Evolutionary conservation across 208 protist genomes (phyloP).

Genomic region (Zelonia costaricensis): DNA sequence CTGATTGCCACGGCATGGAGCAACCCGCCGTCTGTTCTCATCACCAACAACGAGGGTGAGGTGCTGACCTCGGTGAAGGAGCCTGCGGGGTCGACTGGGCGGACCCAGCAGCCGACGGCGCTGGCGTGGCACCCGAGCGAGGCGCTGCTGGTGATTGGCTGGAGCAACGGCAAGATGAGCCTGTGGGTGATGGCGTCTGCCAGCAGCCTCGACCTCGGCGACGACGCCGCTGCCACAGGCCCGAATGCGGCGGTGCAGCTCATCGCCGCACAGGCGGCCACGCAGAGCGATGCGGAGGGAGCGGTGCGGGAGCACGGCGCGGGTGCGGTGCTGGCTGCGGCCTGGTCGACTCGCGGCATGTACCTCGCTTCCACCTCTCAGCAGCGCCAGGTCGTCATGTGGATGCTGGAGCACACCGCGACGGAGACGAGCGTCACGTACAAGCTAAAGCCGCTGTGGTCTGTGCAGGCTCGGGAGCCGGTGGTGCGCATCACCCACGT

Average conservation of each 20-base stretch:
- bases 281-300: constrained; percentile 52
- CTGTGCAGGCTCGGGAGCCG: constrained; percentile 44
- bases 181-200: constrained; percentile 58
- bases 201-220: constrained; percentile 32
- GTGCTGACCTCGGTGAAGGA: constrained; percentile 50
- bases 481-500: constrained; percentile 57
- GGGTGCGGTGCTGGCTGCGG: constrained; percentile 38
- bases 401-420: constrained; percentile 59
- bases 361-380: constrained; percentile 67
- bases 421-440: constrained; percentile 31
- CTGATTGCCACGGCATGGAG: constrained; percentile 72
- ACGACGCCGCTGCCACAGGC: constrained; percentile 12
- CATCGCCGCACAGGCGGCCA: constrained; percentile 40
- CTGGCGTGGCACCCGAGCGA: constrained; percentile 89
- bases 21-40: constrained; percentile 62
- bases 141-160: constrained; percentile 76
- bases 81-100: constrained; percentile 23
- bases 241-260: constrained; percentile 29
- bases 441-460: constrained; percentile 67
- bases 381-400: constrained; percentile 62
- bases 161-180: constrained; percentile 75
- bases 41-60: constrained; percentile 85
- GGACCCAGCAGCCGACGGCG: constrained; percentile 35
- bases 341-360: constrained; percentile 61
- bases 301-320: constrained; percentile 63